Conservation (phyloP, 352 stramenopile genomes). For the Phytophthora foliorum region DNA sequence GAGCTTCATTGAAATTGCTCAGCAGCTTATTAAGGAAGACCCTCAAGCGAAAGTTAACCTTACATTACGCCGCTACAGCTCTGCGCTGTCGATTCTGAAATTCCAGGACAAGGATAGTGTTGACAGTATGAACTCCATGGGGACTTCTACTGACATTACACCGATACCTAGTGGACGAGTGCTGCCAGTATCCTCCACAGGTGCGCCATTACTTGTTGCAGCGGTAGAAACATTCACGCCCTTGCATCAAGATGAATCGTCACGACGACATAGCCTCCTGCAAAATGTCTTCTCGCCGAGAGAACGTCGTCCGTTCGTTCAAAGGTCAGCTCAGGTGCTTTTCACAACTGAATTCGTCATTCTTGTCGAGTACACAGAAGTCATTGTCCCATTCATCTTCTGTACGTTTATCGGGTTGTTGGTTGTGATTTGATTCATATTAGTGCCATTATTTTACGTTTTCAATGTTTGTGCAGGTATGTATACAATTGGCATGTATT, state of each 20-base stretch:
- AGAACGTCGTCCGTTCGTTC: slow-evolving; percentile 11
- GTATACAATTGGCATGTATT: slow-evolving; percentile 38
- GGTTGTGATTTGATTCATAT: neutral
- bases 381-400: slow-evolving; percentile 38
- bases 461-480: slow-evolving; percentile 17
- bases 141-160: neutral
- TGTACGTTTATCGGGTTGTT: slow-evolving; percentile 13
- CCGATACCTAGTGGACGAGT: neutral
- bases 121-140: neutral
- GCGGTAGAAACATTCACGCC: neutral
- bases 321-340: slow-evolving; percentile 25
- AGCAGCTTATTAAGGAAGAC: slow-evolving; percentile 17
- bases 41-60: slow-evolving; percentile 6
- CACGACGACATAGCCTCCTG: neutral
- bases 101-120: too few species aligned
- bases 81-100: slow-evolving; percentile 1
- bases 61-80: slow-evolving; percentile 1
- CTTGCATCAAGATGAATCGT: slow-evolving; percentile 1
- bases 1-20: slow-evolving; percentile 20
- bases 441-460: neutral
- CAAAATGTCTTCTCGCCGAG: slow-evolving; percentile 1
- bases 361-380: slow-evolving; percentile 41
- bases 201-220: neutral
- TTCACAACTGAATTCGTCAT: slow-evolving; percentile 41
- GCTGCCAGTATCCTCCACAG: neutral